Conservation (phyloP, 768 basidiomycete species). For the Trametes maxima region DNA sequence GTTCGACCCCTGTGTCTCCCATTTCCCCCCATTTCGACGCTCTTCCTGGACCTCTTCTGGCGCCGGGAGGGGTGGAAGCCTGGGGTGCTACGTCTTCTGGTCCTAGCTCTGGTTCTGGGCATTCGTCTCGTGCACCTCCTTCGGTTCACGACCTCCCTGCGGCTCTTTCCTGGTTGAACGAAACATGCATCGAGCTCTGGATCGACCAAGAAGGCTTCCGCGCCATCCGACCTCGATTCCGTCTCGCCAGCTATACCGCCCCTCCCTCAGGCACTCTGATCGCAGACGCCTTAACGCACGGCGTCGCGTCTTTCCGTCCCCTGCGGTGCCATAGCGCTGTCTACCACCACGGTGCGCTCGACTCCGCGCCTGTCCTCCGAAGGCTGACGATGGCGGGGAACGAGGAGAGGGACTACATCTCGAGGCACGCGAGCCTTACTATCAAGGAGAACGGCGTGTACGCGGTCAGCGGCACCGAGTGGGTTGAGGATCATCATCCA, state of each 20-base stretch:
- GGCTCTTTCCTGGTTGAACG: slow-evolving; percentile 55
- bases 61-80: neutral
- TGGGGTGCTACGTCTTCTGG: neutral
- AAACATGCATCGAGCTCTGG: slow-evolving; percentile 58
- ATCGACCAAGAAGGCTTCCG: slow-evolving; percentile 89
- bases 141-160: slow-evolving; percentile 33
- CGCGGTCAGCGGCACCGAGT: slow-evolving; percentile 68
- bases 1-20: neutral
- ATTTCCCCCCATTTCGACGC: neutral
- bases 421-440: slow-evolving; percentile 70
- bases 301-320: slow-evolving; percentile 69
- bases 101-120: neutral
- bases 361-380: slow-evolving; percentile 67
- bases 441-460: slow-evolving; percentile 78
- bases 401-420: slow-evolving; percentile 72
- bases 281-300: slow-evolving; percentile 40
- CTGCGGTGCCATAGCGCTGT: slow-evolving; percentile 55
- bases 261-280: slow-evolving; percentile 26
- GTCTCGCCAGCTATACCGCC: slow-evolving; percentile 53
- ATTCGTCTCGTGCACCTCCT: neutral
- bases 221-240: slow-evolving; percentile 58
- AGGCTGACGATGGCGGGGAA: slow-evolving; percentile 68
- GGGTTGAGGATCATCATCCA: slow-evolving; percentile 27
- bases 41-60: slow-evolving; percentile 1
- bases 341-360: slow-evolving; percentile 69